These are phyloP conservation scores for Pichia exigua DNA, from an alignment of 805 yeast genomes.

Conservation along the genomic window DNA sequence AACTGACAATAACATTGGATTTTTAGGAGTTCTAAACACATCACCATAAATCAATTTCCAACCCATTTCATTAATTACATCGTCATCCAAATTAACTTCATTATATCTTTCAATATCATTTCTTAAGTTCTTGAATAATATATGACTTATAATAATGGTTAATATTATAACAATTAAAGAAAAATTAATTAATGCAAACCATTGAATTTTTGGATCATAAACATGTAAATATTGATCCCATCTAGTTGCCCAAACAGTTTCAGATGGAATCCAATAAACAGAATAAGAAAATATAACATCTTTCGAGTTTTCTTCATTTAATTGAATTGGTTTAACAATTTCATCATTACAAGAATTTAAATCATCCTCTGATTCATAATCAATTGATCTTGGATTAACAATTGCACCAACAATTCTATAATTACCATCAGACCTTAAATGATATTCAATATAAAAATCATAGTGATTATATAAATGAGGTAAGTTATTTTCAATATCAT, in stretches of 20 bases:
- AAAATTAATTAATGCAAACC: slow-evolving; percentile 89
- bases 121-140: slow-evolving; percentile 69
- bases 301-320: slow-evolving; percentile 44
- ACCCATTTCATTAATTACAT: slow-evolving; percentile 86
- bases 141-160: slow-evolving; percentile 70
- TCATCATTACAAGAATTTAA: slow-evolving; percentile 19
- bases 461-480: slow-evolving; percentile 76
- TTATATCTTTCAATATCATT: slow-evolving; percentile 85
- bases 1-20: slow-evolving; percentile 65
- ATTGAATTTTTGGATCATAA: slow-evolving; percentile 87
- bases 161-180: slow-evolving; percentile 72
- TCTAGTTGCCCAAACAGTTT: slow-evolving; percentile 92
- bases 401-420: slow-evolving; percentile 88
- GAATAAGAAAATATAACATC: slow-evolving; percentile 78
- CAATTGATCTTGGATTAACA: slow-evolving; percentile 58
- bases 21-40: slow-evolving; percentile 77
- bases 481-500: slow-evolving; percentile 39
- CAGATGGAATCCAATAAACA: slow-evolving; percentile 60
- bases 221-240: slow-evolving; percentile 96
- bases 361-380: slow-evolving; percentile 12
- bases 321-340: slow-evolving; percentile 33
- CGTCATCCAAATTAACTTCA: slow-evolving; percentile 80
- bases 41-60: slow-evolving; percentile 97
- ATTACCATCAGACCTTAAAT: slow-evolving; percentile 55
- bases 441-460: slow-evolving; percentile 75